Evolutionary conservation across 768 basidiomycete species (phyloP), one percentile per base, ranked within the genome.

Genomic region (Psilocybe cubensis): DNA sequence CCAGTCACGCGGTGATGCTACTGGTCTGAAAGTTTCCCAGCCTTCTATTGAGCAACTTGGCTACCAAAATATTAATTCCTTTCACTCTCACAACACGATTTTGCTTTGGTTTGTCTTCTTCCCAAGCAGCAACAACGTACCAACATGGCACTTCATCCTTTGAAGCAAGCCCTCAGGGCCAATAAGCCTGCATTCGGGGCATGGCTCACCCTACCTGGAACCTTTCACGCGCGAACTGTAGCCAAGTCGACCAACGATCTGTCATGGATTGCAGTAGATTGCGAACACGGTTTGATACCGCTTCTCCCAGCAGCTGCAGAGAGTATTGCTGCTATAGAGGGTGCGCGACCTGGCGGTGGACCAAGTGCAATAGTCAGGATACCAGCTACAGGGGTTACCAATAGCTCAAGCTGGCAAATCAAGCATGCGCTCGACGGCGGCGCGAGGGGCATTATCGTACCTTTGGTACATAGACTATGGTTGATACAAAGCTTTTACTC

Each of bases 341-440:
- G 78, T 8, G 71, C 83, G 0, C 73, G 74, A 2, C 64, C 66
- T 2, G 61, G 63, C 27, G 79, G 79, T 25, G 79, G 77, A 1
- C 83, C 84, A 0, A 87, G 82, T 61, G 73, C 81, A 9, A 61
- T 89, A 35, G 82, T 89, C 4, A 71, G 88, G 24, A 82, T 89
- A 46, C 83, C 88, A 6, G 86, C 86, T 7, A 89, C 87, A 2
- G 87, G 86, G 0, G 65, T 77, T 31, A 81, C 78, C 24, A 72
- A 73, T 0, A 80, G 82, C 59, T 84, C 84, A 2, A 77, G 78
- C 54, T 88, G 87, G 86, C 87, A 88, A 68, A 87, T 89, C 71
- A 89, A 89, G 71, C 77, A 84, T 58, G 87, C 83, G 0, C 77
- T 89, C 27, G 88, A 89, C 63, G 83, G 84, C 0, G 88, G 88